A percentile compares a stretch with the other conserved stretches of the same genome.
These are phyloP conservation scores for Dichomitus squalens DNA, from an alignment of 1,284 basidiomycete species.

Conservation along the genomic window DNA sequence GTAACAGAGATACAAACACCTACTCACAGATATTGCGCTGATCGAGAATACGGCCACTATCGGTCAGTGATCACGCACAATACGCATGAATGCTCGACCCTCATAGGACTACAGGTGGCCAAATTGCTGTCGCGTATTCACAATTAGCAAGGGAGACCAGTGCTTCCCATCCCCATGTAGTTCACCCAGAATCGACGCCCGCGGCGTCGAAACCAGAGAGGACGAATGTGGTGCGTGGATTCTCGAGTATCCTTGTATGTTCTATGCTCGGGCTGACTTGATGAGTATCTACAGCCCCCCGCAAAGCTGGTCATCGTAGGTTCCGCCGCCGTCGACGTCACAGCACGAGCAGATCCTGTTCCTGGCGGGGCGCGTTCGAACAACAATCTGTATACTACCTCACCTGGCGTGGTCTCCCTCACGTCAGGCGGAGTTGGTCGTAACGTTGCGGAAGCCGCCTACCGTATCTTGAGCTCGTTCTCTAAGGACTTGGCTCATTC, in stretches of 20 bases:
- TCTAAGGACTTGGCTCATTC: conserved; percentile 34
- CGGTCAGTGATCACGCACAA: conserved; percentile 49
- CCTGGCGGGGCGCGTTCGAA: conserved; percentile 25
- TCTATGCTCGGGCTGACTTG: not conserved
- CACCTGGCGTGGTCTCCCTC: conserved; percentile 75
- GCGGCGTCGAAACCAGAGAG: not conserved
- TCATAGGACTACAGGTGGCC: conserved; percentile 51
- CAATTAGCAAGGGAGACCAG: conserved; percentile 41
- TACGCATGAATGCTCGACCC: not conserved
- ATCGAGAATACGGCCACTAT: conserved; percentile 91
- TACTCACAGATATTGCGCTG: conserved; percentile 74
- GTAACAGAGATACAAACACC: not conserved
- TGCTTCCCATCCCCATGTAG: conserved; percentile 14
- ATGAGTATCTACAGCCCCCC: conserved; percentile 20
- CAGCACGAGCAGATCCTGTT: conserved; percentile 51
- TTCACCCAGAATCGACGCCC: not conserved
- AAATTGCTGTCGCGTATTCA: conserved; percentile 82
- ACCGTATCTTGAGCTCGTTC: conserved; percentile 54
- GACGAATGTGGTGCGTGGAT: not conserved
- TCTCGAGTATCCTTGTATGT: not conserved
- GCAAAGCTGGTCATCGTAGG: conserved; percentile 72
- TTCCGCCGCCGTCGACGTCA: conserved; percentile 86
- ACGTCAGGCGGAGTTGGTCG: conserved; percentile 91
- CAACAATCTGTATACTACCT: conserved; percentile 62
- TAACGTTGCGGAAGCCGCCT: conserved; percentile 91